Evolutionary conservation across 2,329 filamentous ascomycete genomes (phyloP), one percentile per base, ranked within the genome.

Genomic region (Cladophialophora chaetospira): DNA sequence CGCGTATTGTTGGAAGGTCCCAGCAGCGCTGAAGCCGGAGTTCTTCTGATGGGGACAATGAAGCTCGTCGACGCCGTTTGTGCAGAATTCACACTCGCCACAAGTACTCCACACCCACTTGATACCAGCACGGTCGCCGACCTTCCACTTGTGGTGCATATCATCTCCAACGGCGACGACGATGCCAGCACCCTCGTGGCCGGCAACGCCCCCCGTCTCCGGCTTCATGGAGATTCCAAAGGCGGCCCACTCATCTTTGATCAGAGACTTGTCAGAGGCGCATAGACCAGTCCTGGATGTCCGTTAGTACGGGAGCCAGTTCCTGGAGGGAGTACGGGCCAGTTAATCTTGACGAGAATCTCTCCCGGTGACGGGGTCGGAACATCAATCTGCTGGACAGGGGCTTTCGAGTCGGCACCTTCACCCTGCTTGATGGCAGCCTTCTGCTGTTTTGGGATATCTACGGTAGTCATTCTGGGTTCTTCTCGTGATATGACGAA

Each of bases 51-150:
- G 67, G 1, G 68, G 64, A 38, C 71, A 73, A 40, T 73, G 71
- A 21, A 72, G 52, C 42, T 73, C 71, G 46, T 73, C 71, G 6
- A 55, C 65, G 19, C 71, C 70, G 38, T 59, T 58, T 11, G 55
- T 85, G 78, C 92, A 97, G 81, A 89, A 96, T 67, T 85, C 81
- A 77, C 92, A 97, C 63, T 80, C 73, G 29, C 96, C 79, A 74
- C 93, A 97, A 43, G 88, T 87, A 61, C 89, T 88, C 74, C 96
- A 93, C 69, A 96, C 80, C 91, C 91, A 97, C 64, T 90, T 96
- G 75, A 97, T 83, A 71, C 92, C 92, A 61, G 85, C 93, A 68
- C 91, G 79, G 70, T 96, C 91, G 66, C 92, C 92, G 66, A 96
- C 79, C 71, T 91, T 65, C 77, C 63, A 96, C 76, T 67, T 93